Percentiles rank a stretch among this genome's conserved stretches.
These are phyloP conservation scores for Corallochytrium limacisporum DNA, from an alignment of 78 protist species.

Conservation along the genomic window DNA sequence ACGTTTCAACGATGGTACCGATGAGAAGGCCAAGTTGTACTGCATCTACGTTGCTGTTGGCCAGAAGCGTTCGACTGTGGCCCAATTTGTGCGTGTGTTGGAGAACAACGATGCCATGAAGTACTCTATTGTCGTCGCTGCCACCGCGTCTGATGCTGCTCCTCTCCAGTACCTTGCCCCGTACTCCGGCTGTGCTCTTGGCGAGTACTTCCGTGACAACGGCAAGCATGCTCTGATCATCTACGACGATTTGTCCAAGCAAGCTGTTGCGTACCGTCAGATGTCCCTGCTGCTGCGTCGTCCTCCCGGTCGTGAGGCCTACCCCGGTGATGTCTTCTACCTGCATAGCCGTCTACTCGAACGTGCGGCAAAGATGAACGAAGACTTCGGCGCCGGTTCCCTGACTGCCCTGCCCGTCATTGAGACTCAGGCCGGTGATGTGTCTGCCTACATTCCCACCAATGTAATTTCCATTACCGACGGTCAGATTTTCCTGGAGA, in stretches of 20 bases:
- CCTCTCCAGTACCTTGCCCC: conserved; percentile 69
- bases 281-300: conserved; percentile 66
- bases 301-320: conserved; percentile 67
- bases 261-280: conserved; percentile 77
- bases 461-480: conserved; percentile 72
- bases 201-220: conserved; percentile 54
- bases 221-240: conserved; percentile 53
- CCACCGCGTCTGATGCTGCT: conserved; percentile 69
- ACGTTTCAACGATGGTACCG: conserved; percentile 26
- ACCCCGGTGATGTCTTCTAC: conserved; percentile 78
- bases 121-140: conserved; percentile 52
- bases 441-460: conserved; percentile 69
- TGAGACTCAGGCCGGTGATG: conserved; percentile 72
- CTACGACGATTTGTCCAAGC: conserved; percentile 67
- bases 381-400: conserved; percentile 32
- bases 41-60: conserved; percentile 57
- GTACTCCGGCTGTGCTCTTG: conserved; percentile 50
- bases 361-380: conserved; percentile 56
- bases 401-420: conserved; percentile 62
- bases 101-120: conserved; percentile 20
- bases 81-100: conserved; percentile 3
- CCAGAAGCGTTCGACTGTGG: conserved; percentile 62
- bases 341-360: conserved; percentile 67
- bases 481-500: conserved; percentile 66
- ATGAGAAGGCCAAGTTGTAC: conserved; percentile 31